Base-by-base conservation (phyloP, 352 stramenopile species). In the Phytophthora niederhauseri region DNA sequence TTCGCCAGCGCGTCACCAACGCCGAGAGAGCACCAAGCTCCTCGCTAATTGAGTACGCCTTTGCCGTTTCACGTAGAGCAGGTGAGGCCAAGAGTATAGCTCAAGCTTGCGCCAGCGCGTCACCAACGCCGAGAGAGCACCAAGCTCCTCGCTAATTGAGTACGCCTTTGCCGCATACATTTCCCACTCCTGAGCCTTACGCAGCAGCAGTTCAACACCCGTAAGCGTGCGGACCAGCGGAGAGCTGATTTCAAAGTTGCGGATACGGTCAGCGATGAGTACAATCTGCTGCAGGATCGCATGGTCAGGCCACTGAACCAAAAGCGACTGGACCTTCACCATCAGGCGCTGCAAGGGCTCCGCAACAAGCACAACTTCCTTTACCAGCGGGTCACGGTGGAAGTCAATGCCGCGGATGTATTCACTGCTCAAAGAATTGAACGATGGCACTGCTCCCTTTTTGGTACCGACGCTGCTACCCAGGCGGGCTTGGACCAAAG, bases 161-260 rank as follows among this genome's bases (percentile, higher is more conserved):
- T 98, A 97, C 4, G 95, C 80, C 6, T 88, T 80, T 24, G 97
- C 96, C 9, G 97, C 96, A 69, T 99, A 98, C 53, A 97, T 90
- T 64, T 99, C 97, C 98, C 98, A 99, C 45, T 99, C 98, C 74
- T 99, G 97, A 4, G 98, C 90, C 63, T 99, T 98, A 19, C 91
- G 85, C 22, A 99, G 76, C 38, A 99, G 78, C 2, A 99, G 77
- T 75, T 99, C 97, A 11, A 99, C 81, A 26, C 97, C 97, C 41
- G 92, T 95, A 38, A 99, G 85, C 12, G 98, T 94, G 26, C 98
- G 97, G 19, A 89, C 88, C 5, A 97, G 68, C 2, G 90, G 90
- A 0, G 87, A 93, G 36, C 83, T 91, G 56, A 96, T 94, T 61
- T 92, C 85, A 48, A 97, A 95, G 67, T 96, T 94, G 9, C 88